These are phyloP conservation scores for Trametes cingulata DNA, from an alignment of 768 basidiomycete genomes.

Conservation along the genomic window DNA sequence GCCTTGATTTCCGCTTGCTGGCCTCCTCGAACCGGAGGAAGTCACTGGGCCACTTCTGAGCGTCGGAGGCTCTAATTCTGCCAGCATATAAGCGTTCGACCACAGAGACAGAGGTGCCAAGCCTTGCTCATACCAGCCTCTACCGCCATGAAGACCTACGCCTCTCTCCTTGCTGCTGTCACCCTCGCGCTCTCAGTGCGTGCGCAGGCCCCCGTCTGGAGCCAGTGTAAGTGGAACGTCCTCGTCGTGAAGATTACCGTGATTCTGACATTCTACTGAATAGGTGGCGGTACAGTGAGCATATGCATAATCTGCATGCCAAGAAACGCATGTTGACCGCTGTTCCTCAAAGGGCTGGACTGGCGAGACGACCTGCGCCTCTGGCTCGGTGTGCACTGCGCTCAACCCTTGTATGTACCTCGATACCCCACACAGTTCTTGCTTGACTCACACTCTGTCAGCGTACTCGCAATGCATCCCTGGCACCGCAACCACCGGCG, in stretches of 20 bases:
- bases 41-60: neutral
- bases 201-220: conserved; percentile 18
- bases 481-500: conserved; percentile 23
- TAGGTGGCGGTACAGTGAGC: conserved; percentile 21
- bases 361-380: conserved; percentile 31
- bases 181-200: conserved; percentile 15
- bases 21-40: conserved; percentile 2
- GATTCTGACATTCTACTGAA: neutral
- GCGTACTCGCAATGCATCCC: conserved; percentile 37
- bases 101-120: no score
- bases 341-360: conserved; percentile 23
- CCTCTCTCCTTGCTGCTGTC: conserved; percentile 6
- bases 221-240: conserved; percentile 20
- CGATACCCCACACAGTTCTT: neutral
- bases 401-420: conserved; percentile 27
- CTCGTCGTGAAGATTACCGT: no score
- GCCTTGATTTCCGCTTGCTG: neutral
- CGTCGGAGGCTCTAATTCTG: no score
- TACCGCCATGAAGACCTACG: conserved; percentile 9
- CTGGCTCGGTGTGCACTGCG: conserved; percentile 30
- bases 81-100: no score
- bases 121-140: neutral
- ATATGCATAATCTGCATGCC: neutral
- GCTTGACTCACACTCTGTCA: neutral
- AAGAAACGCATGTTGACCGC: neutral